Evolutionary conservation across 164 flowering plant genomes (phyloP), one percentile per base, ranked within the genome.

Genomic region (Berberis thunbergii): DNA sequence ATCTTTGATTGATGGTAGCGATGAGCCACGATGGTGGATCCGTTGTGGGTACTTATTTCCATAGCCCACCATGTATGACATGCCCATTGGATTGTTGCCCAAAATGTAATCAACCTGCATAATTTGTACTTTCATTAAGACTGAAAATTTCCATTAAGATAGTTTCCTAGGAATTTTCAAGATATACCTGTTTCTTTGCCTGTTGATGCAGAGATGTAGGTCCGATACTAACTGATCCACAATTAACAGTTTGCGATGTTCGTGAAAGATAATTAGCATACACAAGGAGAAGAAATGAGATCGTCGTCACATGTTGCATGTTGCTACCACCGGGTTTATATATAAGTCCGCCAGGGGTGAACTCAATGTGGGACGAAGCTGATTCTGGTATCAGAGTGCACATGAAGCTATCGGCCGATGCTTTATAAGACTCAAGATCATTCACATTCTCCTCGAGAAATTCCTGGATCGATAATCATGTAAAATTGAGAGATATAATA

Each of bases 281-380:
- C 42, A 69, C 83, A 7, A 94, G 86, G n/a, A 86, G 79, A 62
- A 94, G 88, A 83, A 94, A 91, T 0, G 97, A 68, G n/a, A 94
- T 87, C 52, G 96, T 66, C 7, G 98, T 84, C 1, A 86, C 83
- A 52, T 91, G 97, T 67, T 94, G 98, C 67, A 94, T 67, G 69
- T 94, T 89, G 87, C 97, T 89, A 39, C 99, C 97, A 3, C 97
- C 96, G 1, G 91, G 96, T 77, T 74, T 83, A 87, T 84, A 89
- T 0, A 95, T 83, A 43, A 95, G 86, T 6, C 99, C 97, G 8
- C 97, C 99, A 0, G 96, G 91, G 0, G 87, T 81, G 84, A 77
- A 87, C 67, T 82, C 82, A 4, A 89, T 83, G 83, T 86, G 97
- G 41, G 81, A 80, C 11, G 90, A 78, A 0, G 96, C 69, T 1